Conservation (phyloP, 2,329 filamentous ascomycete species). For the Capronia epimyces region DNA sequence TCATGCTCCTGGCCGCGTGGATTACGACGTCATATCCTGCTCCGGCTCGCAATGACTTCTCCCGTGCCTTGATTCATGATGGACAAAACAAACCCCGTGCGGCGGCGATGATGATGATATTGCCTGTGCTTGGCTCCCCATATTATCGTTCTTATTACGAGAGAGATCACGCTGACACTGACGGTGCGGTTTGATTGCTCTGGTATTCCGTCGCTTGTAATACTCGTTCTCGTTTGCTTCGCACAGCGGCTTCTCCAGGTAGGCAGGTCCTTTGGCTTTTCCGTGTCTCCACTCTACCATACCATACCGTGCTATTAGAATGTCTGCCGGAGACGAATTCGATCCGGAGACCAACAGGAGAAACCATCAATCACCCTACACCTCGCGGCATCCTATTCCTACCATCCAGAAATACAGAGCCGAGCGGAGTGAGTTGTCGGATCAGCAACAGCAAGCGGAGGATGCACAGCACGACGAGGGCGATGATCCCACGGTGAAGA, state of each 20-base stretch:
- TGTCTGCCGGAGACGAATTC: slow-evolving; percentile 17
- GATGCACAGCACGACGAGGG: slow-evolving; percentile 20
- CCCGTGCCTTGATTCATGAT: slow-evolving; percentile 8
- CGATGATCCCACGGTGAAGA: slow-evolving; percentile 18
- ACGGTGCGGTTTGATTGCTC: background rate
- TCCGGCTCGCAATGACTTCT: background rate
- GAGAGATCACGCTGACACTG: background rate
- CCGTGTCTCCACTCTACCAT: background rate
- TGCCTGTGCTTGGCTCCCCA: background rate
- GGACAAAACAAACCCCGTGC: background rate
- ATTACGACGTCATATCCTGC: slow-evolving; percentile 12
- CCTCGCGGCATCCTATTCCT: slow-evolving; percentile 27
- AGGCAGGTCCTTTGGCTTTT: slow-evolving; percentile 3
- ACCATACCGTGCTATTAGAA: slow-evolving; percentile 1
- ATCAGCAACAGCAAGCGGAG: slow-evolving; percentile 17
- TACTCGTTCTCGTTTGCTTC: slow-evolving; percentile 2
- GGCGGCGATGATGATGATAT: slow-evolving; percentile 5
- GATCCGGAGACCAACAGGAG: slow-evolving; percentile 17
- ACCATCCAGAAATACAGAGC: slow-evolving; percentile 27
- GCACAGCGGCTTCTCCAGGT: slow-evolving; percentile 7
- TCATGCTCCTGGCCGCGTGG: slow-evolving; percentile 8
- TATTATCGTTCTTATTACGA: background rate
- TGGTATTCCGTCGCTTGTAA: slow-evolving; percentile 1
- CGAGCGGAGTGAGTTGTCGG: slow-evolving; percentile 22
- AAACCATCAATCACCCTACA: slow-evolving; percentile 19